Evolutionary conservation across 176 grass and related monocot species (phyloP).

Genomic region (Juncus inflexus): DNA sequence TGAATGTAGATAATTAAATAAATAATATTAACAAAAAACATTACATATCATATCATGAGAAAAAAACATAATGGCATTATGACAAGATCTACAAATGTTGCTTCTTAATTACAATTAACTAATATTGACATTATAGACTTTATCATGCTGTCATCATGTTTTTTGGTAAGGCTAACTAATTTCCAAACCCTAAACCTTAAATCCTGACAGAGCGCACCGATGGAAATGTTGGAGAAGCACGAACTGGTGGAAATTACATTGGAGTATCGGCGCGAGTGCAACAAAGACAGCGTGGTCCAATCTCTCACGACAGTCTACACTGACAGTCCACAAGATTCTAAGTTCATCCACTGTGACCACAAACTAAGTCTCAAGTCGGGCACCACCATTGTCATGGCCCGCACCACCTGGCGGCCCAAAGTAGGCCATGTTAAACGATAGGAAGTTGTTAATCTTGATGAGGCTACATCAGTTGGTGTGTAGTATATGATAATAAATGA

Average conservation of each 20-base stretch:
- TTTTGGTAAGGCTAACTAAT: too few relatives aligned
- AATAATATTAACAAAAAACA: neutral
- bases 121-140: too few relatives aligned
- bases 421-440: too few relatives aligned
- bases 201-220: conserved; percentile 68
- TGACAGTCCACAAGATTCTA: conserved; percentile 19
- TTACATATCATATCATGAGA: neutral
- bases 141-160: too few relatives aligned
- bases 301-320: conserved; percentile 62
- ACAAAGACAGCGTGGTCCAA: conserved; percentile 67
- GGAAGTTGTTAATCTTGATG: conserved; percentile 2
- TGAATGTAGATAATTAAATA: conserved; percentile 19
- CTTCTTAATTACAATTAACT: too few relatives aligned
- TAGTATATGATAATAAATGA: conserved; percentile 15
- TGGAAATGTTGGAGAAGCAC: conserved; percentile 89
- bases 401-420: conserved; percentile 74
- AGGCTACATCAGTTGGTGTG: conserved; percentile 25
- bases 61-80: too few relatives aligned
- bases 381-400: conserved; percentile 53
- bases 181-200: too few relatives aligned
- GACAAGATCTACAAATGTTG: too few relatives aligned
- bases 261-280: conserved; percentile 84
- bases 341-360: conserved; percentile 74
- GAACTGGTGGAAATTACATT: conserved; percentile 70
- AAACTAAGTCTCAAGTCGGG: conserved; percentile 74